Conservation (phyloP, 176 grass and related monocot species). For the Hordeum marinum region DNA sequence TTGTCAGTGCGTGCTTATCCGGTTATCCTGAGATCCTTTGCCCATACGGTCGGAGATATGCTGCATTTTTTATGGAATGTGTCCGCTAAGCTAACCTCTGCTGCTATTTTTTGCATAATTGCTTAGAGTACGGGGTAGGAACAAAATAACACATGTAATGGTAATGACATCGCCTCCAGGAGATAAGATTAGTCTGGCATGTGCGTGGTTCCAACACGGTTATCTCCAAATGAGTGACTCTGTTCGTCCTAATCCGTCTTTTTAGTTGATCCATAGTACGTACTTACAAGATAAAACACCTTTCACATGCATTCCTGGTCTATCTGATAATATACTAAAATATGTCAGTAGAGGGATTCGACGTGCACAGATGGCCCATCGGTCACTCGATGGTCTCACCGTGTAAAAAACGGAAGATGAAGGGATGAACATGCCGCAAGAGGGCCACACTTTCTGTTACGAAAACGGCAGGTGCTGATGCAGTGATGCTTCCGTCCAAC, state of each 20-base stretch:
- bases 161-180: neutral
- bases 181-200: neutral
- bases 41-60: neutral
- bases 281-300: neutral
- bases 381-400: neutral
- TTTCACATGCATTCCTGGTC: too few relatives aligned
- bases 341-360: neutral
- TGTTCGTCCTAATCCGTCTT: neutral
- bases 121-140: neutral
- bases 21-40: neutral
- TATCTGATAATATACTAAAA: neutral
- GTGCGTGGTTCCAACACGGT: neutral
- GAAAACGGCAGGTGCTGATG: neutral
- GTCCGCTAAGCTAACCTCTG: neutral
- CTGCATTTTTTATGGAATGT: neutral
- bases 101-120: neutral
- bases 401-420: neutral
- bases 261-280: neutral
- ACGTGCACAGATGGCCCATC: neutral
- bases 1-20: constrained; percentile 13
- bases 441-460: neutral
- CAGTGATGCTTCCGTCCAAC: neutral
- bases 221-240: neutral
- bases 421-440: neutral
- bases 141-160: neutral